Evolutionary conservation across 768 basidiomycete genomes (phyloP), one percentile per base, ranked within the genome.

Genomic region (Neoboletus subvelutipes): DNA sequence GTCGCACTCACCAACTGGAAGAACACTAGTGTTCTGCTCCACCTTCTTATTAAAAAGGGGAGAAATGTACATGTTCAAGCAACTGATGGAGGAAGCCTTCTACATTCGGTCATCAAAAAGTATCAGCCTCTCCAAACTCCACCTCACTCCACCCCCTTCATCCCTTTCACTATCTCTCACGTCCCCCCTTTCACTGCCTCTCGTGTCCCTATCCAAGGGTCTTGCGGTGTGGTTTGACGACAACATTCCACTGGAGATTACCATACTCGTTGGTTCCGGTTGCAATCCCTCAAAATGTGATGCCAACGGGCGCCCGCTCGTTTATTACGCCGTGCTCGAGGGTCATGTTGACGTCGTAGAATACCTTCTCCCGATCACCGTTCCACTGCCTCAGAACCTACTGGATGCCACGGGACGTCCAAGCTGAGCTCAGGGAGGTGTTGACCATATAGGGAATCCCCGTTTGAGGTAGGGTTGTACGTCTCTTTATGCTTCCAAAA

Each of bases 251-350:
- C 13, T 51, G 48, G 17, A 13, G 0, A 28, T 34, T 11, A 5
- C 53, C 29, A 15, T 28, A 29, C 1, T 53, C 6, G 45, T 59
- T 8, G 8, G 17, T 31, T 24, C 41, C 1, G 58, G 58, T 20
- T 53, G 58, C 17, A 24, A 59, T 45, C 58, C 50, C 15, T 53
- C 45, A 4, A 29, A 22, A 7, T 33, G 57, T 13, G 50, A 47
- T 26, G 33, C 28, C 22, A 1, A 42, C 3, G 45, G 45, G 18
- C 28, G 31, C 26, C 20, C 45, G 5, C 33, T 57, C 26, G 2
- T 59, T 17, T 37, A 46, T 33, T 18, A 17, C 8, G 57, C 58
- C 18, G 3, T 47, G 4, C 4, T 10, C 6, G 1, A 1, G 29
- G 57, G 50, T 11, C 5, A 5, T 12, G 18, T 22, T 17, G 2